A percentile compares a stretch with the other conserved stretches of the same genome.
phyloP scores from a whole-genome alignment of 176 grass and related monocot species.

The Oryza meridionalis region DNA sequence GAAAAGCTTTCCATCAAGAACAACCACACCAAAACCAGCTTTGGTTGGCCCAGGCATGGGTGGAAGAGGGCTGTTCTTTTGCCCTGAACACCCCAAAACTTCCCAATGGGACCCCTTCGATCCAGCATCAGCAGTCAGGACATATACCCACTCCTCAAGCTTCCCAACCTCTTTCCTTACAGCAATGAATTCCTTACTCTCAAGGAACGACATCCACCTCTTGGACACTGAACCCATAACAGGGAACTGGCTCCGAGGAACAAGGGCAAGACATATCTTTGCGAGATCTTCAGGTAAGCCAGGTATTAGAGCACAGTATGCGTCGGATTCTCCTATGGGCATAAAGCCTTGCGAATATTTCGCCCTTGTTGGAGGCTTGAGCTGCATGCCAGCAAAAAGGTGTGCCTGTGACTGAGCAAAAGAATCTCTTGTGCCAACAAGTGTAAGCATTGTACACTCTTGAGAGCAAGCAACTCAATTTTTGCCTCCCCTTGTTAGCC shows the following conservation, averaged over 20 bases:
- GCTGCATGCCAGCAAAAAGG: constrained; percentile 40
- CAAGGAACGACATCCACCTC: constrained; percentile 80
- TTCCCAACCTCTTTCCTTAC: constrained; percentile 71
- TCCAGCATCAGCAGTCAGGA: constrained; percentile 60
- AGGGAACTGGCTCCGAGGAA: constrained; percentile 66
- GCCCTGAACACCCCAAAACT: constrained; percentile 44
- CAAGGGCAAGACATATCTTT: constrained; percentile 77
- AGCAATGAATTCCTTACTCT: constrained; percentile 79
- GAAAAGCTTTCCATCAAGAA: constrained; percentile 76
- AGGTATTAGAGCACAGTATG: constrained; percentile 66
- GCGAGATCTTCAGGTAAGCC: constrained; percentile 90
- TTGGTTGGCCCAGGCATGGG: constrained; percentile 75
- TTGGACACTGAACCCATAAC: constrained; percentile 82
- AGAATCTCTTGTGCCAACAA: constrained; percentile 35
- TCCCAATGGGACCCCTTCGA: constrained; percentile 75
- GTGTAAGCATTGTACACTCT: constrained; percentile 48
- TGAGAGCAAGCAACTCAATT: constrained; percentile 39
- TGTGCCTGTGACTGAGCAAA: constrained; percentile 44
- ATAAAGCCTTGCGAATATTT: constrained; percentile 50
- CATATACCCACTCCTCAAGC: constrained; percentile 78
- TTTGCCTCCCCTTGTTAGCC: constrained; percentile 33
- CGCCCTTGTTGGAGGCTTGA: constrained; percentile 39
- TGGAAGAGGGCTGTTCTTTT: constrained; percentile 61
- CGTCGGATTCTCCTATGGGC: constrained; percentile 28
- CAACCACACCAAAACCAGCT: constrained; percentile 76